These are phyloP conservation scores for Claviceps sp. DNA, from an alignment of 2,329 filamentous ascomycete species.

Conservation along the genomic window DNA sequence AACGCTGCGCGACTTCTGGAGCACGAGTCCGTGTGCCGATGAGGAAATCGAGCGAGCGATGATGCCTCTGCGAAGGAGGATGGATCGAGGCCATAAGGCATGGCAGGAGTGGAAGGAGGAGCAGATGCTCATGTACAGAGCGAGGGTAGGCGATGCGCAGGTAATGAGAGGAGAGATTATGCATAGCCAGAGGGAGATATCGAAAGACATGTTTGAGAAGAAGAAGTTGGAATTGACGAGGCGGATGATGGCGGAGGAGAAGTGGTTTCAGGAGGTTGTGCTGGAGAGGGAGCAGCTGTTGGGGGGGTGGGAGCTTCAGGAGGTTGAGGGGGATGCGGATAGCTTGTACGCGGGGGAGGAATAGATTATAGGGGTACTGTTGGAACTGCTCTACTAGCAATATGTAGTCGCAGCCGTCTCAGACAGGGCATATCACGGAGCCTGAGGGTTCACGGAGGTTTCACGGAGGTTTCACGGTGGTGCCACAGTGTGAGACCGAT, in stretches of 20 bases:
- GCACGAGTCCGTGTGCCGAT: constrained; percentile 19
- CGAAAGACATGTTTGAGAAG: constrained; percentile 16
- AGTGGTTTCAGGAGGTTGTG: constrained; percentile 32
- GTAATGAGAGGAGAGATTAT: constrained; percentile 28
- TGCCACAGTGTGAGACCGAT: too few relatives aligned
- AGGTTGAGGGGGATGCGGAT: constrained; percentile 28
- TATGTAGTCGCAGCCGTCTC: too few relatives aligned
- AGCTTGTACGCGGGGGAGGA: constrained; percentile 16
- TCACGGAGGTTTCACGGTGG: too few relatives aligned
- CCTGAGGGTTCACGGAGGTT: too few relatives aligned
- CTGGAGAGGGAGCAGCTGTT: constrained; percentile 31
- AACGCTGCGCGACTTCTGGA: constrained; percentile 26
- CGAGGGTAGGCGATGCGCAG: constrained; percentile 24
- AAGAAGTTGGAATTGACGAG: constrained; percentile 18
- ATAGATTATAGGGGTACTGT: neutral
- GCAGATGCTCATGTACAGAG: constrained; percentile 25
- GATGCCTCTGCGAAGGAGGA: constrained; percentile 20
- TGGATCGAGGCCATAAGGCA: constrained; percentile 27
- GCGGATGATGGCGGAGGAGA: constrained; percentile 28
- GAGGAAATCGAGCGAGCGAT: constrained; percentile 20
- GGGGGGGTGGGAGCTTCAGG: constrained; percentile 25
- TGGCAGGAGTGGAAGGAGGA: constrained; percentile 28
- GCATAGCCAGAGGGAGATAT: constrained; percentile 22
- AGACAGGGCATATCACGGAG: too few relatives aligned
- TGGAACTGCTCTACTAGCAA: neutral